Conservation (phyloP, 1,139 yeast species). For the Suhomyces yuchorum region DNA sequence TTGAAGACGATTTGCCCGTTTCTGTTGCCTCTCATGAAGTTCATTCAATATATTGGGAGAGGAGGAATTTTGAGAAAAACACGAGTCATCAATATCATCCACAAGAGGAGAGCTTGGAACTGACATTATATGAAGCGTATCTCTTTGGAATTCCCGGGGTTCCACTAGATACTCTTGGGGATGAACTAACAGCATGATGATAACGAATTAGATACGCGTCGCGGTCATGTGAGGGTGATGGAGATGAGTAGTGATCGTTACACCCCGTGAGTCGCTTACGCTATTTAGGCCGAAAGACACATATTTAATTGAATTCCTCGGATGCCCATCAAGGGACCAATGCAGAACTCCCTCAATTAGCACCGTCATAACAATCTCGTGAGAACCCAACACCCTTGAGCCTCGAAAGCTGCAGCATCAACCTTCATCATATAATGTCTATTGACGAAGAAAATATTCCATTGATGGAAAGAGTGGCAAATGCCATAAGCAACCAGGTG, state of each 20-base stretch:
- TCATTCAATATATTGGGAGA: slow-evolving; percentile 13
- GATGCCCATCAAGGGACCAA: neutral
- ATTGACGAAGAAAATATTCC: slow-evolving; percentile 26
- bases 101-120: slow-evolving; percentile 17
- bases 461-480: slow-evolving; percentile 22
- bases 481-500: slow-evolving; percentile 17
- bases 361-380: too few relatives aligned
- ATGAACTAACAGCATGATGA: neutral
- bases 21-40: slow-evolving; percentile 14
- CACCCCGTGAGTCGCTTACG: too few relatives aligned
- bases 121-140: slow-evolving; percentile 16
- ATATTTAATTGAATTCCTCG: too few relatives aligned
- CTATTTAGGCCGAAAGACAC: too few relatives aligned
- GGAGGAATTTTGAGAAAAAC: neutral
- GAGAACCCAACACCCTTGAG: too few relatives aligned
- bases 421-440: neutral
- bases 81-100: neutral
- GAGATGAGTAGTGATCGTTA: neutral
- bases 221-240: slow-evolving; percentile 4
- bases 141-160: slow-evolving; percentile 15
- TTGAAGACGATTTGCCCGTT: slow-evolving; percentile 11
- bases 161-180: slow-evolving; percentile 14
- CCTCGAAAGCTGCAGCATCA: neutral
- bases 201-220: neutral
- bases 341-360: too few relatives aligned